A percentile compares a stretch with the other conserved stretches of the same genome.
phyloP scores from a whole-genome alignment of 1,139 yeast species.

The Blastobotrys buckinghamii region DNA sequence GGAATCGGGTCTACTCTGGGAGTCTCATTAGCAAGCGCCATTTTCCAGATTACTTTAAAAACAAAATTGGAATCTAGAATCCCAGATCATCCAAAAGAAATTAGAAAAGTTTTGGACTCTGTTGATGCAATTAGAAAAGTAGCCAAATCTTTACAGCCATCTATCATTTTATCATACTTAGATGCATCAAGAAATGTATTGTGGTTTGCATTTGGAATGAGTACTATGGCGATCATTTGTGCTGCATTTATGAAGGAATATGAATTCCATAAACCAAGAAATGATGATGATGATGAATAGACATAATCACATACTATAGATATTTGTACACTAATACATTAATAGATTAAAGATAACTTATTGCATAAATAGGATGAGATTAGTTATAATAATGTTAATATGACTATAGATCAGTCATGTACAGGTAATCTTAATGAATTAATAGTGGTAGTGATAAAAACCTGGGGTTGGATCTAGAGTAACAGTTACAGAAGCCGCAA shows the following conservation, averaged over 20 bases:
- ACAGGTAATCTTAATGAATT: too few species aligned
- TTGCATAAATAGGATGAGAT: too few species aligned
- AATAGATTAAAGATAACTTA: too few species aligned
- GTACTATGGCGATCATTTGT: constrained; percentile 31
- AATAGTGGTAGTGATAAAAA: too few species aligned
- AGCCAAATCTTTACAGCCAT: constrained; percentile 44
- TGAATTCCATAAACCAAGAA: constrained; percentile 36
- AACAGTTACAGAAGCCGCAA: too few species aligned
- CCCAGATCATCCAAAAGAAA: constrained; percentile 37
- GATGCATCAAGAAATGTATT: constrained; percentile 50
- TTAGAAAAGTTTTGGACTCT: constrained; percentile 47
- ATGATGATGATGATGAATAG: not conserved
- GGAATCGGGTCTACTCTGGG: constrained; percentile 72
- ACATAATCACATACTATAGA: too few species aligned
- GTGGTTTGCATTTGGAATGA: constrained; percentile 42
- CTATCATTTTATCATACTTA: constrained; percentile 45
- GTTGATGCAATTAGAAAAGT: constrained; percentile 51
- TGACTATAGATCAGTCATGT: too few species aligned
- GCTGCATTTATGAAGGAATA: constrained; percentile 37
- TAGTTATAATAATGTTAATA: too few species aligned
- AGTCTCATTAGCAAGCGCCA: constrained; percentile 60
- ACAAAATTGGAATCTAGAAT: constrained; percentile 33
- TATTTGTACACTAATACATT: too few species aligned
- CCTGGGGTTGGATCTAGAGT: too few species aligned
- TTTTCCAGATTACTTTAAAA: constrained; percentile 45